Evolutionary conservation across 1,284 basidiomycete genomes (phyloP).

Genomic region (Apiotrichum siamense): DNA sequence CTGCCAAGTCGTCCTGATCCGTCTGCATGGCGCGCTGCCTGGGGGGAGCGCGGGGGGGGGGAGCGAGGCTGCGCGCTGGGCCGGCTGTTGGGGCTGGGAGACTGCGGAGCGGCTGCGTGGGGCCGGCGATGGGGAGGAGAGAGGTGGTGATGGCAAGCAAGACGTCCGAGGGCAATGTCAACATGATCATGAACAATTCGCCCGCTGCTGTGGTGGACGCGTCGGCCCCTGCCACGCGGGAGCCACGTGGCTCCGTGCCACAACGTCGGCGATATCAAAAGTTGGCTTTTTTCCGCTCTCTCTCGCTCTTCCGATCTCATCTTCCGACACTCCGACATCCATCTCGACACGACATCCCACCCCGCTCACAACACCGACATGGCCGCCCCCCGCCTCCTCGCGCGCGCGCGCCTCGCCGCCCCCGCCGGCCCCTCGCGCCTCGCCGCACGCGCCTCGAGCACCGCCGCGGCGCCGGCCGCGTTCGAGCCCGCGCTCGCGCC

Average conservation of each 20-base stretch:
- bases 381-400: slow-evolving; percentile 12
- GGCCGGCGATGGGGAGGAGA: background rate
- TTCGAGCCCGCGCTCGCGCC: slow-evolving; percentile 39
- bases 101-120: background rate
- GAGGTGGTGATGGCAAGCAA: background rate
- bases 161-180: no score
- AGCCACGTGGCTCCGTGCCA: background rate
- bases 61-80: no score
- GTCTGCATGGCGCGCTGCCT: slow-evolving; percentile 8
- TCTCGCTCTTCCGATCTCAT: no score
- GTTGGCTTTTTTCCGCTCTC: background rate
- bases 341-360: background rate
- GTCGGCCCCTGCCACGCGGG: background rate
- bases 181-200: no score
- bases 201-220: no score
- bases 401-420: slow-evolving; percentile 12
- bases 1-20: slow-evolving; percentile 7
- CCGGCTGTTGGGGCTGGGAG: background rate
- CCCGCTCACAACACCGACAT: slow-evolving; percentile 3
- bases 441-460: slow-evolving; percentile 14
- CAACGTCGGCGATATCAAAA: background rate
- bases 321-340: background rate
- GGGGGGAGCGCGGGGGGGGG: no score
- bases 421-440: slow-evolving; percentile 14
- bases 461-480: slow-evolving; percentile 16